Evolutionary conservation across 108 stramenopile species (phyloP).

Genomic region (Schizochytrium sp.): DNA sequence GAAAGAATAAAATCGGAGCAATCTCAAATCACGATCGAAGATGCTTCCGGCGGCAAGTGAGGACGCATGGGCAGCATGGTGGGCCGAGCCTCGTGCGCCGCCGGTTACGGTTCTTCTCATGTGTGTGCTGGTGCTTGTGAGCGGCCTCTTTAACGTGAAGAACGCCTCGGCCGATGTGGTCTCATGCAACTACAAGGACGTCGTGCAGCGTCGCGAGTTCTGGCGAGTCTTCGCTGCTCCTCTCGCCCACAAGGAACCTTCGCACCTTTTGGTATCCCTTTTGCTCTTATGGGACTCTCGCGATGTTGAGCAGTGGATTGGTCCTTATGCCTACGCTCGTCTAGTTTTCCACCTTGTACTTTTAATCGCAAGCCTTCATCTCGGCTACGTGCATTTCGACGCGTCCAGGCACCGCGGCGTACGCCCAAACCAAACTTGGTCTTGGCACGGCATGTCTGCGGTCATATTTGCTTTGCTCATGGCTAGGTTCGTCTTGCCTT

Average conservation of each 20-base stretch:
- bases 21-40: too few species aligned
- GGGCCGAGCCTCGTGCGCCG: neutral
- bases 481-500: slow-evolving; percentile 5
- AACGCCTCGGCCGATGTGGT: neutral
- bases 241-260: slow-evolving; percentile 27
- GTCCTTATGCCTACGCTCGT: neutral
- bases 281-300: slow-evolving; percentile 6
- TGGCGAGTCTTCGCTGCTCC: slow-evolving; percentile 46
- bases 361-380: neutral
- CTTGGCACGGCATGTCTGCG: slow-evolving; percentile 20
- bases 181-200: slow-evolving; percentile 33
- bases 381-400: slow-evolving; percentile 10
- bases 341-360: neutral
- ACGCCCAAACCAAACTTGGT: neutral
- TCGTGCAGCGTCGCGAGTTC: slow-evolving; percentile 18
- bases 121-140: neutral
- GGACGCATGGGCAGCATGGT: neutral
- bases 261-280: neutral
- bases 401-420: neutral
- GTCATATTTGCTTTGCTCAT: slow-evolving; percentile 21
- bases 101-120: neutral
- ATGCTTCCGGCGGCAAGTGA: neutral
- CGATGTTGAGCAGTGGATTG: slow-evolving; percentile 42
- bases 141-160: neutral
- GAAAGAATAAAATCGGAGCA: too few species aligned